These are phyloP conservation scores for Asterionellopsis glacialis DNA, from an alignment of 108 stramenopile genomes.

Conservation along the genomic window DNA sequence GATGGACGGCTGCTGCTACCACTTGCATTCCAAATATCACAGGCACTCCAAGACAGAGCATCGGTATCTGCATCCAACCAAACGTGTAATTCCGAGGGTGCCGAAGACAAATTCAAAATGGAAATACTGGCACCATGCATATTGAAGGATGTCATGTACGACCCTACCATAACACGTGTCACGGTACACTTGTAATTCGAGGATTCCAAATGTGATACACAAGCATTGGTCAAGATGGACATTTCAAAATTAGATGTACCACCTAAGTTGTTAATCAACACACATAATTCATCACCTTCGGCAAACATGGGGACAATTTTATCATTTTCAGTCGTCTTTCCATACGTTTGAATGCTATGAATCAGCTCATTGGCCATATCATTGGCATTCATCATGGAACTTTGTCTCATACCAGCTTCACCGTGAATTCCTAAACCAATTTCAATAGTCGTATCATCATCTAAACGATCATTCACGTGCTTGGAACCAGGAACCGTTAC, in stretches of 20 bases:
- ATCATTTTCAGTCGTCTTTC: slow-evolving; percentile 30
- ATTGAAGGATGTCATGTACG: slow-evolving; percentile 95
- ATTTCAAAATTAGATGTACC: slow-evolving; percentile 94
- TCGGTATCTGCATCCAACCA: slow-evolving; percentile 79
- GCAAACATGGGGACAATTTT: slow-evolving; percentile 54
- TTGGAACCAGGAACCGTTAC: slow-evolving; percentile 91
- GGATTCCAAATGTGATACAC: slow-evolving; percentile 50
- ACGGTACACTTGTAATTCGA: slow-evolving; percentile 40
- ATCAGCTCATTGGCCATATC: slow-evolving; percentile 77
- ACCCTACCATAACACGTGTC: slow-evolving; percentile 72
- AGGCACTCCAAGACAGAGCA: slow-evolving; percentile 81
- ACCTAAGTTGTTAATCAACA: slow-evolving; percentile 94
- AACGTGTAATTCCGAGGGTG: slow-evolving; percentile 30
- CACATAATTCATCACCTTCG: slow-evolving; percentile 58
- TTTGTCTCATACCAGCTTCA: slow-evolving; percentile 87
- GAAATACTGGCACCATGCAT: slow-evolving; percentile 94
- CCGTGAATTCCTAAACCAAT: slow-evolving; percentile 97
- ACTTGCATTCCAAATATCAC: slow-evolving; percentile 43
- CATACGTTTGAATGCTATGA: slow-evolving; percentile 62
- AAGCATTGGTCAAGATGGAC: slow-evolving; percentile 69
- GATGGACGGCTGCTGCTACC: slow-evolving; percentile 36
- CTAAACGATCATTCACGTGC: slow-evolving; percentile 61
- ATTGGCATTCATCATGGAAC: slow-evolving; percentile 61
- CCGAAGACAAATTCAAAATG: slow-evolving; percentile 58
- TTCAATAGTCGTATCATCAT: slow-evolving; percentile 70